These are phyloP conservation scores for Eurotiales sp. DNA, from an alignment of 2,329 filamentous ascomycete species.

Conservation along the genomic window DNA sequence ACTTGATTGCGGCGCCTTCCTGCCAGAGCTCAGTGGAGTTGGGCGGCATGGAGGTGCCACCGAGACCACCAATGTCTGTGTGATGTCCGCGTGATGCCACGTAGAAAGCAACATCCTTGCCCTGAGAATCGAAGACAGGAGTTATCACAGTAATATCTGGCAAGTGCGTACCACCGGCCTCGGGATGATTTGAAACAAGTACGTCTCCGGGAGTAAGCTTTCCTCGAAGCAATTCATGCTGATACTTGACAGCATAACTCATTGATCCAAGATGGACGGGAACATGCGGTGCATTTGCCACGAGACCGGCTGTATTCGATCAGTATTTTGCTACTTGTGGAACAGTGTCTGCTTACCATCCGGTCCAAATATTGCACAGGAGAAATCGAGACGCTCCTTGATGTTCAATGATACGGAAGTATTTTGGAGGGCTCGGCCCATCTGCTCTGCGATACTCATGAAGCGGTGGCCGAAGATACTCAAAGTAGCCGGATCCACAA, in stretches of 20 bases:
- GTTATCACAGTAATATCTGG: slow-evolving; percentile 76
- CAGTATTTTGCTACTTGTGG: neutral
- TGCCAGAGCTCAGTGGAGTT: slow-evolving; percentile 46
- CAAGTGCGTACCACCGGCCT: slow-evolving; percentile 74
- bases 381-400: slow-evolving; percentile 80
- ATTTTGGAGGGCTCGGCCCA: slow-evolving; percentile 49
- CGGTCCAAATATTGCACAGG: slow-evolving; percentile 72
- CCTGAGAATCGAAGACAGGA: slow-evolving; percentile 67
- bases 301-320: slow-evolving; percentile 51
- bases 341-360: slow-evolving; percentile 45
- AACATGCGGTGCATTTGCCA: slow-evolving; percentile 45
- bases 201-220: slow-evolving; percentile 72
- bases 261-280: slow-evolving; percentile 76
- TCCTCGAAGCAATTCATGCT: slow-evolving; percentile 71
- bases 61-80: slow-evolving; percentile 30
- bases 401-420: slow-evolving; percentile 58
- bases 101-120: slow-evolving; percentile 69
- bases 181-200: slow-evolving; percentile 73
- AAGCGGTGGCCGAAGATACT: slow-evolving; percentile 49
- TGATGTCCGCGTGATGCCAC: slow-evolving; percentile 73
- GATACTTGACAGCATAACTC: slow-evolving; percentile 71
- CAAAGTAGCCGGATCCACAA: slow-evolving; percentile 44
- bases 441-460: slow-evolving; percentile 53
- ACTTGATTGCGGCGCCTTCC: slow-evolving; percentile 54
- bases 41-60: slow-evolving; percentile 28